Evolutionary conservation across 2,329 filamentous ascomycete genomes (phyloP), one percentile per base, ranked within the genome.

Genomic region (Apiospora malaysiana): DNA sequence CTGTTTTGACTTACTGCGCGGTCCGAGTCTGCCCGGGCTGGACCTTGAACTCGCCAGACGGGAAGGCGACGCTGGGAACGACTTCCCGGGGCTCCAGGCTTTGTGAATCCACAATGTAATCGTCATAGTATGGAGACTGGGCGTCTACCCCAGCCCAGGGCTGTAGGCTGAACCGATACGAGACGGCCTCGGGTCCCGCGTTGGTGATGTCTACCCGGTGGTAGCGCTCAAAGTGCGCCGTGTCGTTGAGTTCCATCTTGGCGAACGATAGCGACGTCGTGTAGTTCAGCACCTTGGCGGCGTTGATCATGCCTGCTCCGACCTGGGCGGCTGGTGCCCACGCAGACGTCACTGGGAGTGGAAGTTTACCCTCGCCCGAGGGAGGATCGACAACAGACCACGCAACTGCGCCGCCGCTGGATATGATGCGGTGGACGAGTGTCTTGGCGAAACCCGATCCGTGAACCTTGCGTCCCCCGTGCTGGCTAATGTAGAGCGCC

Each of bases 231-330:
- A 84, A 81, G 70, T 82, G 75, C 43, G 77, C 76, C 6, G 82
- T 84, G 71, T 85, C 83, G 69, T 85, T 85, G 71, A 85, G 81
- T 10, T 78, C 78, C 43, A 85, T 77, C 70, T 79, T 82, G n/a
- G 79, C 78, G 2, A 80, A 80, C n/a, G 77, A 76, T 18, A 85
- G 75, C 18, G 77, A 69, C 0, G 81, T 82, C 1, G 71, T 78
- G 25, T 81, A 78, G 49, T 80, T 77, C 18, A 84, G 74, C 1
- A 83, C 78, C 69, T 82, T 80, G 68, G 77, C 79, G 21, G 82
- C 82, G 69, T 84, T 79, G 45, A 85, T 77, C 10, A 84, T 77
- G 10, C 83, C 83, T 46, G 71, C 80, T 27, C 83, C 83, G 77
- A 68, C 46, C n/a, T 68, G 67, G 21, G 67, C 21, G 9, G 43